Base-by-base conservation (phyloP, 208 protist genomes). In the Wallacemonas sp. region DNA sequence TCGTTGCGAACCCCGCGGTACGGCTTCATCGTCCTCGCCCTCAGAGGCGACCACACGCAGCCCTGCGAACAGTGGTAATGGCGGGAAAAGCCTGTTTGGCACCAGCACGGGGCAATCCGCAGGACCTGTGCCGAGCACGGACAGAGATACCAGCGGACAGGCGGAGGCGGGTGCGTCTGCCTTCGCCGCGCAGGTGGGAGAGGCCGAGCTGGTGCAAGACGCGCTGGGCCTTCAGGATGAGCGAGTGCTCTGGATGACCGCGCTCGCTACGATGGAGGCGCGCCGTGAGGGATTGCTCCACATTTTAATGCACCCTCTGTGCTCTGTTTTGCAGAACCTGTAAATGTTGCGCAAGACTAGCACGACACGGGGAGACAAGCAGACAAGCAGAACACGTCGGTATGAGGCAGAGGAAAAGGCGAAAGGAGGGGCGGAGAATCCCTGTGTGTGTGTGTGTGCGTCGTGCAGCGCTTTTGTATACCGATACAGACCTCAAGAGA, bases 201-300 rank as follows among this genome's bases (percentile, higher is more conserved):
- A 83, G 44, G 77, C 77, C 4, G 74, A 60, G 15, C 6, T 69
- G 36, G 26, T 90, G 44, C 59, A 83, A 47, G 62, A 53, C 2
- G 83, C 79, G 12, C 53, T 92, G 54, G 59, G 54, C 19, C 71
- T 93, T 42, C 84, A 95, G 61, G 80, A 91, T 36, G 84, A 93
- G 39, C 66, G 73, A 9, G 69, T 87, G 26, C 47, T 93, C 44
- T 71, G 93, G 75, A 72, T 91, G 26, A 75, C 88, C 26, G 79
- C 83, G n/a, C 63, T 88, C 33, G 66, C 82, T 11, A 86, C 86
- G 22, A 93, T 93, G 86, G 75, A 81, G 63, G 84, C 86, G 11
- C 81, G 90, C 2, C 83, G 85, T 26, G 86, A 95, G 62, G 90
- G 84, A 0, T 56, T 95, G 41, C 70, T 95, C 17, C 66, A 86